Conservation (phyloP, 352 stramenopile species). For the Pythium apleroticum region DNA sequence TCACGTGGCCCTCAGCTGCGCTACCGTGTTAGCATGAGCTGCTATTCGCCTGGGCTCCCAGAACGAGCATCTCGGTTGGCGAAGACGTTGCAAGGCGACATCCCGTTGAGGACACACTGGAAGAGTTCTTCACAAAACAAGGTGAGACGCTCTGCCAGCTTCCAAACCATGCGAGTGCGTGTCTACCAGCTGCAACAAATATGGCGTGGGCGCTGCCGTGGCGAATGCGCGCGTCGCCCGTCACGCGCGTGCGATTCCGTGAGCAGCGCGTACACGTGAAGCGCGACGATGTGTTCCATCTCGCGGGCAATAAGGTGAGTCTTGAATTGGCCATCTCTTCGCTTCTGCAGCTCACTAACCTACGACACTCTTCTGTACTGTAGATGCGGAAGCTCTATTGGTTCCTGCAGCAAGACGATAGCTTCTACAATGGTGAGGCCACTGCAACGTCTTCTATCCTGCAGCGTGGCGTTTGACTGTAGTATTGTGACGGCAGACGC, state of each 20-base stretch:
- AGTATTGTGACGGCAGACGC: slow-evolving; percentile 20
- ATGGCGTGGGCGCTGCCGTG: slow-evolving; percentile 1
- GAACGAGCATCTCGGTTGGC: no score
- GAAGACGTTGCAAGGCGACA: no score
- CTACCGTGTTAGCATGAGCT: no score
- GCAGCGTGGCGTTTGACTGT: background rate
- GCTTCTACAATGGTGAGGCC: slow-evolving; percentile 49
- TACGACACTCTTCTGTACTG: background rate
- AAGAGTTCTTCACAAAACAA: background rate
- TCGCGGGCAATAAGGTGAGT: slow-evolving; percentile 83
- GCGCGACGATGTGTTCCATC: slow-evolving; percentile 73
- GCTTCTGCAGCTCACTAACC: background rate
- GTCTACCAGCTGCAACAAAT: background rate
- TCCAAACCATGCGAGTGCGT: background rate
- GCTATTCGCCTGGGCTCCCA: no score
- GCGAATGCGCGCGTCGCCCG: slow-evolving; percentile 36
- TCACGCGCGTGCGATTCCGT: slow-evolving; percentile 68
- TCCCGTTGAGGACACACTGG: no score
- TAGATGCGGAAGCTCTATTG: slow-evolving; percentile 87
- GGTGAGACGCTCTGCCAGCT: background rate
- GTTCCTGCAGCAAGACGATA: slow-evolving; percentile 62
- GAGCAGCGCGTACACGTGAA: slow-evolving; percentile 79
- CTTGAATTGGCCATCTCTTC: background rate
- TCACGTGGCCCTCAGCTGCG: no score
- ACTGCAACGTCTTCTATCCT: background rate